Percentiles rank a stretch among this genome's conserved stretches.
phyloP scores from a whole-genome alignment of 2,329 filamentous ascomycete species.

The Amphichorda felina region DNA sequence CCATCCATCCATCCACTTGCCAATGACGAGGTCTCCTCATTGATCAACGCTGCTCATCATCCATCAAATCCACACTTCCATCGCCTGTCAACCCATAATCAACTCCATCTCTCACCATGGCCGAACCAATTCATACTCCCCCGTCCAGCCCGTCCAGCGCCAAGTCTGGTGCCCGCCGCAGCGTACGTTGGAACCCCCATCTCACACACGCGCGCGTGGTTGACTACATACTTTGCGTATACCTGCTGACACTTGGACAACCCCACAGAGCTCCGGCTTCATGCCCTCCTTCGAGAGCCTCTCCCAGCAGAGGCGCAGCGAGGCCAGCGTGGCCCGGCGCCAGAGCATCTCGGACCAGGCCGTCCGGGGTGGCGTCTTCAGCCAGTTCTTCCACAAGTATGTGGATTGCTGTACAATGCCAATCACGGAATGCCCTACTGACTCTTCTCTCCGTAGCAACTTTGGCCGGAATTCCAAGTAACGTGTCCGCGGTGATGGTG shows the following conservation, averaged over 20 bases:
- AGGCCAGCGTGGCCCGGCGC: conserved; percentile 33
- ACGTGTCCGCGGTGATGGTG: no score
- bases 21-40: no score
- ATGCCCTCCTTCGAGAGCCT: conserved; percentile 38
- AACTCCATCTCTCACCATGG: conserved; percentile 11
- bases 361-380: conserved; percentile 34
- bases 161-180: no score
- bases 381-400: conserved; percentile 46
- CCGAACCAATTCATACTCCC: conserved; percentile 12
- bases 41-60: background rate
- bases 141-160: conserved; percentile 4
- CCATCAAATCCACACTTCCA: background rate
- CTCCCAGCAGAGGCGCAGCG: conserved; percentile 35
- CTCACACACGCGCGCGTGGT: no score
- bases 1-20: no score
- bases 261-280: conserved; percentile 36
- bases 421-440: background rate
- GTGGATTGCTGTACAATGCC: conserved; percentile 11
- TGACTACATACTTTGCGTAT: no score
- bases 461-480: conserved; percentile 18
- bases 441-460: conserved; percentile 12
- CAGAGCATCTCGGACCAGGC: conserved; percentile 44
- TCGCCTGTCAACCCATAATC: background rate
- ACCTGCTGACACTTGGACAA: no score
- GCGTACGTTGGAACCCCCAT: no score